Base-by-base conservation (phyloP, 306 rosid species). In the Gynostemma pentaphyllum region DNA sequence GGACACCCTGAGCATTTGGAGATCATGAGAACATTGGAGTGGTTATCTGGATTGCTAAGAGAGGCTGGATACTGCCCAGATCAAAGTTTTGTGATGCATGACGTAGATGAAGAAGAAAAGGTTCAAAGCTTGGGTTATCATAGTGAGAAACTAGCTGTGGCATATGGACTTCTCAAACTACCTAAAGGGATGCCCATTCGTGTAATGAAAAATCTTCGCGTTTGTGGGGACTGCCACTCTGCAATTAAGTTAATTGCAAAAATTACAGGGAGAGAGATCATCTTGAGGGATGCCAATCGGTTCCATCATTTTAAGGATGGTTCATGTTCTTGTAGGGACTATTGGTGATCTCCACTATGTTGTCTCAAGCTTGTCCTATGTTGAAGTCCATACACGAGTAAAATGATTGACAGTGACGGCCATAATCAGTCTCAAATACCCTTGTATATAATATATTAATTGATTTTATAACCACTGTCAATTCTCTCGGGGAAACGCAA, bases 171-270 rank as follows among this genome's bases (percentile, higher is more conserved):
- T 19, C 53, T 73, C 14, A 69, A 65, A 52, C 15, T 67, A 29
- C 69, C 70, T 1, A 41, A 39, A 16, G 63, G 52, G 16, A 51
- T 52, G 14, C 49, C 69, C 23, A 71, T 71, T 53, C 55, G 70
- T 15, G 74, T 74, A 19, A 70, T 68, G 57, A 74, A 68, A 44
- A 74, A 74, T 10, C 70, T 74, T 53, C 70, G 70, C 13, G 67
- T 74, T 23, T 74, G 78, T 32, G 78, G 74, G 39, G 74, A 74
- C 69, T 74, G 78, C 21, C 70, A 74, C 52, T 28, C 73, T 8
- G 74, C 62, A 30, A 63, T 68, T 16, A 74, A 68, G 52, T 37
- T 74, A 19, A 69, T 74, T 13, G 53, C 78, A 4, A 74, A 34
- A 44, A 26, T 74, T 19, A 63, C 23, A 0, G 54, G 61, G 3